These are phyloP conservation scores for rapeseed (Brassica napus) DNA, from an alignment of 345 rosid species.

Conservation along the genomic window Da-Ae NC_063449.1:36397001-36397500, in stretches of 20 bases:
- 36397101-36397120: background rate
- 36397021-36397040: conserved; percentile 32
- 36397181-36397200: conserved; percentile 31
- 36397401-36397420: too few relatives aligned
- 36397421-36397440: conserved; percentile 8
- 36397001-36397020: background rate
- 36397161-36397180: background rate
- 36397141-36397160: conserved; percentile 23
- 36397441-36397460: too few relatives aligned
- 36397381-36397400: too few relatives aligned
- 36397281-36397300: too few relatives aligned
- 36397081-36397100: conserved; percentile 13
- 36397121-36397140: conserved; percentile 28
- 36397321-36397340: too few relatives aligned
- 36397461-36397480: too few relatives aligned
- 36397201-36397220: conserved; percentile 37
- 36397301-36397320: too few relatives aligned
- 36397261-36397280: conserved; percentile 61
- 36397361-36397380: too few relatives aligned
- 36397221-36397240: conserved; percentile 33
- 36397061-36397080: conserved; percentile 1
- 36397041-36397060: conserved; percentile 14
- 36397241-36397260: conserved; percentile 45
- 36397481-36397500: too few relatives aligned
- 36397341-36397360: too few relatives aligned